Base-by-base conservation (phyloP, 2,329 filamentous ascomycete species). In the Fusarium haematococcum region DNA sequence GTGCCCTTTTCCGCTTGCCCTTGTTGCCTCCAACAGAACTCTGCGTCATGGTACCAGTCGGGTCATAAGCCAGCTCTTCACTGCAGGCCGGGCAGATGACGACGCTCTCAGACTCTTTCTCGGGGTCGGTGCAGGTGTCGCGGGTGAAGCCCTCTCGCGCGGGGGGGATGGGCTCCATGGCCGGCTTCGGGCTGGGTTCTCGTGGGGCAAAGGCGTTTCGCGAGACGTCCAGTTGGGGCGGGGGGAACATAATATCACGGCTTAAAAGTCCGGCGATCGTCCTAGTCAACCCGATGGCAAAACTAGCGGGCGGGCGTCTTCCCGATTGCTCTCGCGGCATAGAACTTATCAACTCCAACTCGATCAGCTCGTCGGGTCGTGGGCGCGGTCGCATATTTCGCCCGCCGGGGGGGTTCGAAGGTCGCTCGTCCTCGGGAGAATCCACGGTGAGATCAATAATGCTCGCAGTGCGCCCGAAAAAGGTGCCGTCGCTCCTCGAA, bases 1-100 rank as follows among this genome's bases (percentile, higher is more conserved):
- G 83, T 23, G 87, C 85, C 37, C 81, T 76, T 77, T 88, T 91
- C 57, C 84, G 84, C 43, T 84, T 87, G 5, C 73, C 73, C 72
- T 78, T 83, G 0, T 74, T 66, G 13, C 70, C 68, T 5, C 70
- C 68, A 16, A 75, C 69, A n/a, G 74, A 61, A 37, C 71, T 76
- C 48, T 63, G 68, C 5, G 67, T 45, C 6, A 72, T 76, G 23
- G 77, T 75, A 43, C 85, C 83, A 1, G 85, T 80, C 0, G 91
- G 91, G 16, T 95, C 93, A 60, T 92, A 91, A 7, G 94, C 93
- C 18, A 99, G 85, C 83, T 98, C 96, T 68, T 94, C 89, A 20
- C 93, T 92, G 78, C 97, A 99, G 68, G 94, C 94, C 0, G 96
- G 94, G 80, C 97, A 99, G 1, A 98, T 88, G 3, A 96, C 88